A percentile compares a stretch with the other conserved stretches of the same genome.
Evolutionary conservation across 2,329 filamentous ascomycete species (phyloP).

Genomic region (Iodosphaeria phyllophila): DNA sequence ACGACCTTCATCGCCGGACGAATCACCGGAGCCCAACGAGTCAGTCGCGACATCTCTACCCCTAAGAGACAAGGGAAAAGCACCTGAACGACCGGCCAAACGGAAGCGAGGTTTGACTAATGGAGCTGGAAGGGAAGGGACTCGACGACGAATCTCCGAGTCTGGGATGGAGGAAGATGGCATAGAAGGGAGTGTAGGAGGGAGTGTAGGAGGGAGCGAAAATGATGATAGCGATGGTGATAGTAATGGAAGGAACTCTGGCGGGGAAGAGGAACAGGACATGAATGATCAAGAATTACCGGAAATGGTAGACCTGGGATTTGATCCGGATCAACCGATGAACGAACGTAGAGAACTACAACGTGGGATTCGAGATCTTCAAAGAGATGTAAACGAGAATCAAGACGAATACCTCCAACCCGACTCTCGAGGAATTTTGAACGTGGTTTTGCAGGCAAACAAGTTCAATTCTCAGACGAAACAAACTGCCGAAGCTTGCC

Average conservation of each 20-base stretch:
- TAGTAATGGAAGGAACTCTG: too few relatives aligned
- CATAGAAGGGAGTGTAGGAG: too few relatives aligned
- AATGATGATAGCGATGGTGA: too few relatives aligned
- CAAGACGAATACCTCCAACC: constrained; percentile 51
- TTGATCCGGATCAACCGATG: constrained; percentile 69
- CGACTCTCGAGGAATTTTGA: constrained; percentile 43
- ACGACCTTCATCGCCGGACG: constrained; percentile 6
- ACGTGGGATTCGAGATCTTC: constrained; percentile 49
- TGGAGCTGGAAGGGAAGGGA: constrained; percentile 9
- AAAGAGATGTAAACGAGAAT: constrained; percentile 40
- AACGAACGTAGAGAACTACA: constrained; percentile 56
- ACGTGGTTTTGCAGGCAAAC: constrained; percentile 49
- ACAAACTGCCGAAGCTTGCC: constrained; percentile 77
- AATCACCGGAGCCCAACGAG: too few relatives aligned
- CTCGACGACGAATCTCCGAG: constrained; percentile 10
- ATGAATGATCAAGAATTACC: constrained; percentile 12
- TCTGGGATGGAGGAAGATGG: too few relatives aligned
- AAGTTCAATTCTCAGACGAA: constrained; percentile 48
- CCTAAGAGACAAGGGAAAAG: constrained; percentile 13
- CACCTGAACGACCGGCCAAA: constrained; percentile 8
- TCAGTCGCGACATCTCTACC: constrained; percentile 8
- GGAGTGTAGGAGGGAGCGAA: too few relatives aligned
- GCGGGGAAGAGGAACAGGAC: constrained; percentile 1
- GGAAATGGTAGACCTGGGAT: constrained; percentile 22
- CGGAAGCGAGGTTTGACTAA: constrained; percentile 13